These are phyloP conservation scores for Chenopodium berlandieri DNA, from an alignment of 148 eudicot genomes.

Conservation along the genomic window DNA sequence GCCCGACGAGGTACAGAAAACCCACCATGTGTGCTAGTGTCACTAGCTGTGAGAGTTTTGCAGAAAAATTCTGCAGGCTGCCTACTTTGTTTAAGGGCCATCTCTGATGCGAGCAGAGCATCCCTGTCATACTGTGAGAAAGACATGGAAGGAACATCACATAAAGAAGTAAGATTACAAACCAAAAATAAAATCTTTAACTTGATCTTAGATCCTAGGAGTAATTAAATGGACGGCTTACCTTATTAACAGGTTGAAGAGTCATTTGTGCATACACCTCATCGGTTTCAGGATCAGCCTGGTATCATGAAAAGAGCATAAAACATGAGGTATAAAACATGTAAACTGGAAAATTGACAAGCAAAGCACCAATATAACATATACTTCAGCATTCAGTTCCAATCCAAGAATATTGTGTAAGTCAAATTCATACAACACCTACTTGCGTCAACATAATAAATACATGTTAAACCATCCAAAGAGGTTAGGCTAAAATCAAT, in stretches of 20 bases:
- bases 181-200: neutral
- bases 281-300: conserved; percentile 98
- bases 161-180: neutral
- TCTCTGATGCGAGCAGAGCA: conserved; percentile 82
- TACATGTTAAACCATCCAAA: conserved; percentile 1
- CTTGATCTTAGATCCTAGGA: neutral
- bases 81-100: conserved; percentile 86
- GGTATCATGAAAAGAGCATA: conserved; percentile 8
- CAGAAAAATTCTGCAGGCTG: conserved; percentile 97
- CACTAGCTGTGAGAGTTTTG: conserved; percentile 99
- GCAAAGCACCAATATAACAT: neutral
- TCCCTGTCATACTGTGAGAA: conserved; percentile 80
- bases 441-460: neutral
- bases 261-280: conserved; percentile 99
- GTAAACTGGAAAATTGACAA: neutral
- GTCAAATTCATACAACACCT: neutral
- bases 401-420: neutral
- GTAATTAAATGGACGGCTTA: conserved; percentile 25
- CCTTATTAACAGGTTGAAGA: conserved; percentile 94
- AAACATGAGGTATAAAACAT: neutral
- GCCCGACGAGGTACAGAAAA: conserved; percentile 98
- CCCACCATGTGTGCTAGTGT: conserved; percentile 98
- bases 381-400: neutral
- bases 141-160: conserved; percentile 17
- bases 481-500: neutral